Percentiles rank a stretch among this genome's conserved stretches.
Evolutionary conservation across 202 grass and related monocot genomes (phyloP).

Genomic region (Cymbopogon flexuosus): DNA sequence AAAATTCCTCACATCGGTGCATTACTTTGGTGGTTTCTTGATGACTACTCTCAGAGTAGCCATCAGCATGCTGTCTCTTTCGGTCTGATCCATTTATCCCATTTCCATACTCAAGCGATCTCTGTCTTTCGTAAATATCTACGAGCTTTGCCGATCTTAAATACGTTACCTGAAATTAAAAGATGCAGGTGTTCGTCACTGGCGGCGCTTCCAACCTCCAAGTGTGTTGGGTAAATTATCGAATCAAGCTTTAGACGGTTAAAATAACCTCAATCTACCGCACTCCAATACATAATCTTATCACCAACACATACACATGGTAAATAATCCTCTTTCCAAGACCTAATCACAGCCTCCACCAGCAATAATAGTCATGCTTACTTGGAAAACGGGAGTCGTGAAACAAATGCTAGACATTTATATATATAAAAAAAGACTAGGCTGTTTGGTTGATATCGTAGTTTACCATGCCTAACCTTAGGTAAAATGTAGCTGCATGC

Average conservation of each 20-base stretch:
- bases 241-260: not conserved
- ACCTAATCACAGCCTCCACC: not conserved
- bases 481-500: not conserved
- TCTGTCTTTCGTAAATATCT: conserved; percentile 37
- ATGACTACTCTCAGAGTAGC: not conserved
- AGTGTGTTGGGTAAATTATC: not conserved
- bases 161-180: not conserved
- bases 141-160: not conserved
- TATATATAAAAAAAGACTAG: not conserved
- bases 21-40: not conserved
- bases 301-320: not conserved
- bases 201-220: conserved; percentile 4
- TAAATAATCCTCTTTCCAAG: not conserved
- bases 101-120: not conserved
- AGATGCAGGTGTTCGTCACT: conserved; percentile 18
- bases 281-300: not conserved
- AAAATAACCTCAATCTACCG: not conserved
- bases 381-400: not conserved
- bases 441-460: not conserved
- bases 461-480: not conserved
- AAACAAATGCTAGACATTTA: not conserved
- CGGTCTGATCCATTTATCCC: not conserved
- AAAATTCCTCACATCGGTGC: not conserved
- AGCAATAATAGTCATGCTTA: not conserved
- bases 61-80: not conserved